Evolutionary conservation across 2,329 filamentous ascomycete species (phyloP).

Genomic region (Immersiporthe knoxdaviesiana): DNA sequence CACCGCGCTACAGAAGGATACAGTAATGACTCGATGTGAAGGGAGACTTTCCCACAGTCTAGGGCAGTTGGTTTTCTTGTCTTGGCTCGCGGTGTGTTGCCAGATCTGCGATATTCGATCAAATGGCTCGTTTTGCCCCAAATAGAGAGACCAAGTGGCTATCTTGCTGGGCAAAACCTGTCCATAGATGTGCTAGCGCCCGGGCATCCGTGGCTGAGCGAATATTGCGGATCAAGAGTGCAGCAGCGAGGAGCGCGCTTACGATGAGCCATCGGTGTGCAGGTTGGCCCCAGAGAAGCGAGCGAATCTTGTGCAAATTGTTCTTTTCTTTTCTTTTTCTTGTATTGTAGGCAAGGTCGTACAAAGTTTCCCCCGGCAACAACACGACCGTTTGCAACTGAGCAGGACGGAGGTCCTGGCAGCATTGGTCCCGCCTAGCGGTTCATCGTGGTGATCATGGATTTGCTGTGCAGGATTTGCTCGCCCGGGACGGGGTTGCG

Average conservation of each 20-base stretch:
- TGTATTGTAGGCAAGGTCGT: neutral
- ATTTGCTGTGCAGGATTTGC: neutral
- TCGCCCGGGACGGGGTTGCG: neutral
- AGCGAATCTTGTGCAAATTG: neutral
- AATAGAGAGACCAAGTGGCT: neutral
- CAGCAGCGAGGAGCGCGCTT: neutral
- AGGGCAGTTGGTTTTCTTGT: neutral
- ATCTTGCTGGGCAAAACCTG: neutral
- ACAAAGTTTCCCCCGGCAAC: too few relatives aligned
- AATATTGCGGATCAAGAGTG: slow-evolving; percentile 2
- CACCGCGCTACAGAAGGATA: neutral
- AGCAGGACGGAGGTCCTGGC: neutral
- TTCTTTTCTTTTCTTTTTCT: too few relatives aligned
- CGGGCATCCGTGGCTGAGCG: slow-evolving; percentile 1
- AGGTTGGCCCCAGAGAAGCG: neutral
- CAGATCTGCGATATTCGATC: neutral
- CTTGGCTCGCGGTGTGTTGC: neutral
- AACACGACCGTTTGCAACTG: neutral
- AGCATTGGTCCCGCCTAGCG: neutral
- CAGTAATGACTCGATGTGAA: neutral
- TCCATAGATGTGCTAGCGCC: neutral
- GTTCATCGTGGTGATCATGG: neutral
- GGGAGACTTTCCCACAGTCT: neutral
- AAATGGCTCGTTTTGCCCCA: neutral
- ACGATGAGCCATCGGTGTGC: neutral